These are phyloP conservation scores for Colletotrichum cereale DNA, from an alignment of 2,329 filamentous ascomycete species.

Conservation along the genomic window DNA sequence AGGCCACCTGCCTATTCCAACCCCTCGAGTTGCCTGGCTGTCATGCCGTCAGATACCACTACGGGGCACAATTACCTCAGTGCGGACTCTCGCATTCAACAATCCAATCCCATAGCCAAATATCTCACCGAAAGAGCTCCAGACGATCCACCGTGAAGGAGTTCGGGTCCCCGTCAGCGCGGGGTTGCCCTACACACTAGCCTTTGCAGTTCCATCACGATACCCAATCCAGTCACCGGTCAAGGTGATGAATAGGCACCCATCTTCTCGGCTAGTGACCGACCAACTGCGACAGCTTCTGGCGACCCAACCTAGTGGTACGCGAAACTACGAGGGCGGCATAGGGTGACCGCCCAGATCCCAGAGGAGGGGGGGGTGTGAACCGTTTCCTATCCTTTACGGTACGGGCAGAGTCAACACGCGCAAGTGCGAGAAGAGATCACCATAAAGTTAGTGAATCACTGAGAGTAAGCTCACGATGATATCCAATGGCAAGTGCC, in stretches of 20 bases:
- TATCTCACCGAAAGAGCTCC: background rate
- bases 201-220: background rate
- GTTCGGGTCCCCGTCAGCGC: background rate
- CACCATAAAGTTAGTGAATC: background rate
- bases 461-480: slow-evolving; percentile 11
- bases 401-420: background rate
- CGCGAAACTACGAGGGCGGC: slow-evolving; percentile 4
- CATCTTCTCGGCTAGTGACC: slow-evolving; percentile 9
- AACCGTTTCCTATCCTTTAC: slow-evolving; percentile 9
- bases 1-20: background rate
- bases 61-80: background rate
- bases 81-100: background rate
- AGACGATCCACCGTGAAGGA: slow-evolving; percentile 8
- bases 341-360: background rate
- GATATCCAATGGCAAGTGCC: slow-evolving; percentile 14
- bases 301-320: slow-evolving; percentile 13
- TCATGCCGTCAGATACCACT: background rate
- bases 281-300: background rate
- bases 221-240: slow-evolving; percentile 23
- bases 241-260: slow-evolving; percentile 15
- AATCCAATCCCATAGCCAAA: background rate
- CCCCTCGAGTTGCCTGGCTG: background rate
- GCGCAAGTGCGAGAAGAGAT: slow-evolving; percentile 24
- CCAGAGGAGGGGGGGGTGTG: slow-evolving; percentile 10
- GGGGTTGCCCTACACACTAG: slow-evolving; percentile 14